Percentiles rank a stretch among this genome's conserved stretches.
Evolutionary conservation across 2,329 filamentous ascomycete genomes (phyloP).

Genomic region (Colletotrichum salicis): DNA sequence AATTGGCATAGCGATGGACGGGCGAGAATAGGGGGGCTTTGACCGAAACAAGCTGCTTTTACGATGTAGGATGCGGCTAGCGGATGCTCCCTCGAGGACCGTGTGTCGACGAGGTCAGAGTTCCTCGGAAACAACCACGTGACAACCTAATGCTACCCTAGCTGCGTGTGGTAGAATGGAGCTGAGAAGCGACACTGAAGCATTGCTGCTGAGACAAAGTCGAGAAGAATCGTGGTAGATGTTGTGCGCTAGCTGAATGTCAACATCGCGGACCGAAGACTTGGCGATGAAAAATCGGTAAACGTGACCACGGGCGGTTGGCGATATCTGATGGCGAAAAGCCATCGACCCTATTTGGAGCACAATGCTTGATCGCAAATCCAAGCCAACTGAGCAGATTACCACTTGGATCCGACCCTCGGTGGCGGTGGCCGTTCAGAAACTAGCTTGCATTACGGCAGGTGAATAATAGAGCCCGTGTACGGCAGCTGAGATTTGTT

Average conservation of each 20-base stretch:
- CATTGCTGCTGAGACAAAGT: neutral
- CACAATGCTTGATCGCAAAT: neutral
- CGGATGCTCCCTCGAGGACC: slow-evolving; percentile 8
- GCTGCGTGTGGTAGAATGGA: no score
- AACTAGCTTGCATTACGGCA: neutral
- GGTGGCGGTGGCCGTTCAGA: neutral
- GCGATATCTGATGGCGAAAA: neutral
- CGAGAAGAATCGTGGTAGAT: neutral
- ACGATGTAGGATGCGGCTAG: slow-evolving; percentile 4
- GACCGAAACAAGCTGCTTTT: neutral
- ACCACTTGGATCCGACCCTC: neutral
- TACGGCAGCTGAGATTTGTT: neutral
- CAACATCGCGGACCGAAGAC: neutral
- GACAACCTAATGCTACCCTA: neutral
- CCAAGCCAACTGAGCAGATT: neutral
- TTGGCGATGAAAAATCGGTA: neutral
- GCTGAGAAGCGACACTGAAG: neutral
- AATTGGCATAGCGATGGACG: neutral
- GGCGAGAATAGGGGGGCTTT: neutral
- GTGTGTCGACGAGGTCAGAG: slow-evolving; percentile 17
- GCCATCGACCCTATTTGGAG: neutral
- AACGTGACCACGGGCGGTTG: neutral
- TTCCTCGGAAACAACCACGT: neutral
- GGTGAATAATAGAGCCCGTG: neutral
- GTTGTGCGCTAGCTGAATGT: neutral